phyloP scores from a whole-genome alignment of 768 basidiomycete genomes.

The Pholiota conissans region DNA sequence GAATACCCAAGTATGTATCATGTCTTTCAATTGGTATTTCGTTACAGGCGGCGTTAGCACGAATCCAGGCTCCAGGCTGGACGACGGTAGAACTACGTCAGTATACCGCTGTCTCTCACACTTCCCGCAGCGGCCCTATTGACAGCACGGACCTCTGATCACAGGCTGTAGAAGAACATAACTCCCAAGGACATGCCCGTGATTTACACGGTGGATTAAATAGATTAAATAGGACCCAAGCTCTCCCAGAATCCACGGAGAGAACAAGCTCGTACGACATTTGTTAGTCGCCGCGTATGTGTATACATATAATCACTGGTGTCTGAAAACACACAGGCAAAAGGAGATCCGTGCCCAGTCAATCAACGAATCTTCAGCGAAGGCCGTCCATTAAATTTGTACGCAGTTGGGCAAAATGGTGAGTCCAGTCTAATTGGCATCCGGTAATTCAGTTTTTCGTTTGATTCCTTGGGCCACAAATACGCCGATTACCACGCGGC shows the following conservation, averaged over 20 bases:
- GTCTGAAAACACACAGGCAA: neutral
- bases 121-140: neutral
- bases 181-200: neutral
- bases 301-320: neutral
- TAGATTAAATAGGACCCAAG: neutral
- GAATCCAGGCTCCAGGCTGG: neutral
- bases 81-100: neutral
- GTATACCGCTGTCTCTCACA: neutral
- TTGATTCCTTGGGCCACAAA: neutral
- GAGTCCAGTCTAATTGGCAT: neutral
- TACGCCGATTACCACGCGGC: neutral
- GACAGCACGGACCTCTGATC: neutral
- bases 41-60: neutral
- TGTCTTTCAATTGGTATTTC: neutral
- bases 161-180: neutral
- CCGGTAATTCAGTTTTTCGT: neutral
- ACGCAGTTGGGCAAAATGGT: neutral
- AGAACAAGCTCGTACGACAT: neutral
- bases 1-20: constrained; percentile 2
- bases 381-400: neutral
- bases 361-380: neutral
- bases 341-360: neutral
- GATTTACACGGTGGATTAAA: neutral
- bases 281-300: neutral
- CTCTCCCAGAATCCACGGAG: neutral